These are phyloP conservation scores for Acer negundo DNA, from an alignment of 345 rosid genomes.

Conservation along the genomic window DNA sequence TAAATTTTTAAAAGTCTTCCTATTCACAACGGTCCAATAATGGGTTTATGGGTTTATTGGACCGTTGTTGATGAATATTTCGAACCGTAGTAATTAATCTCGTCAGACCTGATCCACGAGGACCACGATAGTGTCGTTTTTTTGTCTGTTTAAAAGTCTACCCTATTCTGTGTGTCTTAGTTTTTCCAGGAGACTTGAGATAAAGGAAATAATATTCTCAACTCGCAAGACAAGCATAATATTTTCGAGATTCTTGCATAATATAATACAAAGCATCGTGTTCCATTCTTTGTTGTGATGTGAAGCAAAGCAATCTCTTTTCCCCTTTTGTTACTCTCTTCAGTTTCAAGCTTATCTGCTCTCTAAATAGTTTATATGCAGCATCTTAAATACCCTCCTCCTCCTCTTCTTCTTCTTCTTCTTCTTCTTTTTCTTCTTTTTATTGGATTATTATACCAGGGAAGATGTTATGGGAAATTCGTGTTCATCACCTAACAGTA, in stretches of 20 bases:
- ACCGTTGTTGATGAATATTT: no score
- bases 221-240: neutral
- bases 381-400: neutral
- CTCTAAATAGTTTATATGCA: neutral
- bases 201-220: neutral
- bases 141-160: no score
- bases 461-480: slow-evolving; percentile 14
- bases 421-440: neutral
- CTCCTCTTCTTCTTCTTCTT: neutral
- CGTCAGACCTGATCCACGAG: no score
- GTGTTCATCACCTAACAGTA: neutral
- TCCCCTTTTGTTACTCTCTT: neutral
- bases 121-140: no score
- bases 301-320: neutral
- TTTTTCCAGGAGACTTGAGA: no score
- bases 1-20: no score
- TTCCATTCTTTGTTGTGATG: neutral
- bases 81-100: no score
- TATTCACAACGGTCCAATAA: no score
- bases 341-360: neutral
- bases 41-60: no score
- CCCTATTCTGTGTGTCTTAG: no score
- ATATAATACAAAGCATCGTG: no score
- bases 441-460: neutral
- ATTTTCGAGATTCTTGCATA: no score